Percentiles rank a stretch among this genome's conserved stretches.
phyloP scores from a whole-genome alignment of 2,329 filamentous ascomycete genomes.

The Fonsecaea monophora region DNA sequence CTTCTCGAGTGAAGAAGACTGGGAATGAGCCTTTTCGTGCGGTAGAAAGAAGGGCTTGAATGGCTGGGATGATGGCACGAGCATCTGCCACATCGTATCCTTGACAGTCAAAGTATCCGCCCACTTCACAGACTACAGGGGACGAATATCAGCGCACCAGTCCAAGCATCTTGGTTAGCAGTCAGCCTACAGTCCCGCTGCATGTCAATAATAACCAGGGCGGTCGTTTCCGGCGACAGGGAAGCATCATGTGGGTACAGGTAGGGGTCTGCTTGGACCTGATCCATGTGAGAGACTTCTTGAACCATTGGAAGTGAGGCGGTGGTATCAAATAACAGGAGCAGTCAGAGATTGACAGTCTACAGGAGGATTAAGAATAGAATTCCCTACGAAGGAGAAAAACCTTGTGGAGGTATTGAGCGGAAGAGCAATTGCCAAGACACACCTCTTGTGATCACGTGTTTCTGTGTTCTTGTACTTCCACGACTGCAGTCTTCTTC shows the following conservation, averaged over 20 bases:
- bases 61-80: conserved; percentile 50
- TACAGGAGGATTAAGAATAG: too few species aligned
- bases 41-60: conserved; percentile 49
- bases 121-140: conserved; percentile 49
- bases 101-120: conserved; percentile 55
- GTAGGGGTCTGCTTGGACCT: conserved; percentile 26
- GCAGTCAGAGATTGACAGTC: too few species aligned
- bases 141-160: background rate
- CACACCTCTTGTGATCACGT: too few species aligned
- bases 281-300: conserved; percentile 2
- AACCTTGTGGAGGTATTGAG: too few species aligned
- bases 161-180: background rate
- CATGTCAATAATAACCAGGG: conserved; percentile 57
- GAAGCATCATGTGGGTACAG: conserved; percentile 53
- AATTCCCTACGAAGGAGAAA: too few species aligned
- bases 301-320: conserved; percentile 5
- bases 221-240: conserved; percentile 54
- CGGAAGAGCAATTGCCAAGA: too few species aligned
- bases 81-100: conserved; percentile 52
- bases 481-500: too few species aligned
- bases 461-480: too few species aligned
- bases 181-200: conserved; percentile 52
- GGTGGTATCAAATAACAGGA: background rate
- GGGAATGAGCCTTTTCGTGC: conserved; percentile 51
- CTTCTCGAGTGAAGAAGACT: conserved; percentile 56